A percentile compares a stretch with the other conserved stretches of the same genome.
Evolutionary conservation across 1,139 yeast genomes (phyloP).

Genomic region (Zhuliangozyma parablackwelliae): DNA sequence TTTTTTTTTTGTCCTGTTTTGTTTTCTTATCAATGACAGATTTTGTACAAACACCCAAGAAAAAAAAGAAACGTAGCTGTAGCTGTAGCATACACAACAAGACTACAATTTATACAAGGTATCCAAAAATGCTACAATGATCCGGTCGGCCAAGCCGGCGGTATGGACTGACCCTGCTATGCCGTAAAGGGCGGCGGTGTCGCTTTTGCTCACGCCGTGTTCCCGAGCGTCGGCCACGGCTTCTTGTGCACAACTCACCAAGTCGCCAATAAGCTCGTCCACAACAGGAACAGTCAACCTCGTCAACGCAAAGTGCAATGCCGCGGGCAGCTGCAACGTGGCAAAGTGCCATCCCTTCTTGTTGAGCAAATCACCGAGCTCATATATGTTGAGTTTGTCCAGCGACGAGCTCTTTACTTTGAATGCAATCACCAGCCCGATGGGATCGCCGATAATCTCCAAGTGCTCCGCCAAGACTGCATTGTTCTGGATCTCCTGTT

Average conservation of each 20-base stretch:
- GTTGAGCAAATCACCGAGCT: conserved; percentile 64
- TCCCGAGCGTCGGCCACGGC: conserved; percentile 28
- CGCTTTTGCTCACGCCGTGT: conserved; percentile 28
- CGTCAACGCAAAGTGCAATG: conserved; percentile 87
- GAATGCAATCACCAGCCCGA: conserved; percentile 77
- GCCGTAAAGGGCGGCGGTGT: conserved; percentile 87
- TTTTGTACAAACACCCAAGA: too few relatives aligned
- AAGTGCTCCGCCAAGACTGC: conserved; percentile 41
- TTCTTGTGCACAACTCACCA: conserved; percentile 46
- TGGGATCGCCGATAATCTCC: conserved; percentile 78
- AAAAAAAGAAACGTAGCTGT: too few relatives aligned
- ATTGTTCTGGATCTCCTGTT: conserved; percentile 36
- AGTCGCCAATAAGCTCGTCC: conserved; percentile 55
- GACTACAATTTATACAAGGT: conserved; percentile 55
- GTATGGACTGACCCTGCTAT: conserved; percentile 90
- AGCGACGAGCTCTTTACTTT: conserved; percentile 34
- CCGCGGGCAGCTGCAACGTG: conserved; percentile 83
- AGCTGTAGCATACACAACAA: too few relatives aligned
- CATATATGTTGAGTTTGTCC: conserved; percentile 58
- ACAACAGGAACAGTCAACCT: conserved; percentile 60
- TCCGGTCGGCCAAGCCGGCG: conserved; percentile 75
- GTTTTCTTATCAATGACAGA: too few relatives aligned
- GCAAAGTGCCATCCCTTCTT: conserved; percentile 86
- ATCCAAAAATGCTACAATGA: conserved; percentile 79
- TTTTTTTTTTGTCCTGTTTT: neutral